Evolutionary conservation across 768 basidiomycete species (phyloP).

Genomic region (Auricularia sp.): DNA sequence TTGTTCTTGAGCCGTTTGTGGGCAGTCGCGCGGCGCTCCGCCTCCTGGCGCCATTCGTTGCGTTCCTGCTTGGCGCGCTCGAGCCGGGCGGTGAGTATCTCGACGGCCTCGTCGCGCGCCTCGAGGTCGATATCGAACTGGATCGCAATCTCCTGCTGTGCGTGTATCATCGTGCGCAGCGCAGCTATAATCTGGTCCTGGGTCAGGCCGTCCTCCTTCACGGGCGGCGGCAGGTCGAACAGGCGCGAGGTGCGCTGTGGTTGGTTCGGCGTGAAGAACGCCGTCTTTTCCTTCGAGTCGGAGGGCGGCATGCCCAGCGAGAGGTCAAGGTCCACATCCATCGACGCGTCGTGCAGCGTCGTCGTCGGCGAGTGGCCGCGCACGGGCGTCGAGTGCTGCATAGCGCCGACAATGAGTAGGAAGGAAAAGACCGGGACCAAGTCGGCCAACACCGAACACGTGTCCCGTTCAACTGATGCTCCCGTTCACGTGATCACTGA

Average conservation of each 20-base stretch:
- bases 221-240: background rate
- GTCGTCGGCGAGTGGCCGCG: background rate
- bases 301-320: background rate
- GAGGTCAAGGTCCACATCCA: background rate
- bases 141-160: conserved; percentile 64
- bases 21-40: conserved; percentile 44
- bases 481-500: background rate
- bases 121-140: conserved; percentile 70
- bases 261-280: background rate
- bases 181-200: conserved; percentile 61
- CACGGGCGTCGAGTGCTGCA: background rate
- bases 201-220: background rate
- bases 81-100: conserved; percentile 45
- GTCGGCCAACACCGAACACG: background rate
- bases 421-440: background rate
- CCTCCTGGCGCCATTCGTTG: conserved; percentile 28
- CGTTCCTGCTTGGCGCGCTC: conserved; percentile 37
- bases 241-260: background rate
- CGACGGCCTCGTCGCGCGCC: conserved; percentile 64
- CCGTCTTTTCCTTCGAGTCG: background rate
- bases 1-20: conserved; percentile 66
- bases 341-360: background rate
- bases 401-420: background rate
- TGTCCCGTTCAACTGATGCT: background rate
- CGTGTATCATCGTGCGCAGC: conserved; percentile 61